These are phyloP conservation scores for Phialocephala subalpina DNA, from an alignment of 2,329 filamentous ascomycete genomes.

Conservation along the genomic window DNA sequence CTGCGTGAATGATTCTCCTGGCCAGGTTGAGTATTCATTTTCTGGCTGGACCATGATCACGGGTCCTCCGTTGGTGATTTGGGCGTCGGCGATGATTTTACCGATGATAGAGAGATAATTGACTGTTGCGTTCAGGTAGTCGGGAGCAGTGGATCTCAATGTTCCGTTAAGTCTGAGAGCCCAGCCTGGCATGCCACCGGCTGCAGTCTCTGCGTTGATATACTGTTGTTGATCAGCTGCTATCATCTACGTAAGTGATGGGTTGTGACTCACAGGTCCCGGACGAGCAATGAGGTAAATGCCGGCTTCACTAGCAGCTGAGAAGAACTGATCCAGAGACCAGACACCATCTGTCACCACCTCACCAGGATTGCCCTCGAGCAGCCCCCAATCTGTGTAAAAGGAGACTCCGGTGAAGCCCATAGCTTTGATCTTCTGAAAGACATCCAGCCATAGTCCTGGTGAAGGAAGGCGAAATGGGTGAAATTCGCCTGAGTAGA, in stretches of 20 bases:
- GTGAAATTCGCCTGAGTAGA: constrained; percentile 79
- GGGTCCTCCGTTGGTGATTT: constrained; percentile 80
- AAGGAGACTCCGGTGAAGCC: constrained; percentile 82
- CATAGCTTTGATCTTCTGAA: constrained; percentile 78
- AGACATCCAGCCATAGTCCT: constrained; percentile 40
- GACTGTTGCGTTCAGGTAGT: constrained; percentile 66
- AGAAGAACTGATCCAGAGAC: constrained; percentile 74
- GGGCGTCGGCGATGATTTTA: constrained; percentile 71
- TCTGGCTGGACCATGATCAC: constrained; percentile 81
- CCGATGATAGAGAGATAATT: constrained; percentile 66
- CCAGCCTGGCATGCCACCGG: constrained; percentile 83
- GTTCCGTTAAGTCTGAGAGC: constrained; percentile 57
- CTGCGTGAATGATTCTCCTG: not conserved
- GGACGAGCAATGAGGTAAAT: constrained; percentile 77
- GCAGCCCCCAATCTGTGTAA: constrained; percentile 78
- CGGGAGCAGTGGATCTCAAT: constrained; percentile 5
- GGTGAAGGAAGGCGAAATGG: constrained; percentile 52
- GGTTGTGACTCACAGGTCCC: constrained; percentile 53
- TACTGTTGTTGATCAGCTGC: not conserved
- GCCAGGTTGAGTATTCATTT: constrained; percentile 71
- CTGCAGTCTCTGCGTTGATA: constrained; percentile 78
- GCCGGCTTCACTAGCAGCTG: constrained; percentile 73
- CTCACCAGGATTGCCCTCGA: constrained; percentile 74
- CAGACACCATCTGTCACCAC: constrained; percentile 75
- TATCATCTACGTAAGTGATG: not conserved